These are phyloP conservation scores for Brassica incana DNA, from an alignment of 345 rosid species.

Conservation along the genomic window DNA sequence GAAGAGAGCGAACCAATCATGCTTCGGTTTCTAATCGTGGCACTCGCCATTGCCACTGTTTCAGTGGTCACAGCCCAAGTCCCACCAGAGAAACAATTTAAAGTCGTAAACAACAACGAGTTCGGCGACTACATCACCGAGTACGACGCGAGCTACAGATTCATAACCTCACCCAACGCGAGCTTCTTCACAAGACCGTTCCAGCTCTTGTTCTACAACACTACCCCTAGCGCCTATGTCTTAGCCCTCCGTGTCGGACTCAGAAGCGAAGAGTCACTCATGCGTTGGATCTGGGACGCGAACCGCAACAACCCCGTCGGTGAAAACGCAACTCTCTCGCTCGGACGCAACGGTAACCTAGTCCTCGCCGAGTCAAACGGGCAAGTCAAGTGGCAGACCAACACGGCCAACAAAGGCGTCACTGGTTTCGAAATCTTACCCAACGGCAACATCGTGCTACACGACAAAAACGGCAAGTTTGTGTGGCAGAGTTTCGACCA, in stretches of 20 bases:
- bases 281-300: conserved; percentile 75
- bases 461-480: conserved; percentile 48
- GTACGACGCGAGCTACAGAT: conserved; percentile 41
- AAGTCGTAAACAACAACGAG: conserved; percentile 34
- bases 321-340: conserved; percentile 53
- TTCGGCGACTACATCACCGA: conserved; percentile 36
- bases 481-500: conserved; percentile 63
- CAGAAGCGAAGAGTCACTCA: conserved; percentile 36
- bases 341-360: conserved; percentile 58
- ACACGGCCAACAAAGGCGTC: conserved; percentile 69
- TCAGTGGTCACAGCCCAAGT: conserved; percentile 34
- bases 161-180: conserved; percentile 26
- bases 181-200: conserved; percentile 37
- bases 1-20: conserved; percentile 8
- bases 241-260: conserved; percentile 51
- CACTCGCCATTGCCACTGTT: conserved; percentile 24
- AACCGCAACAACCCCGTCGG: conserved; percentile 58
- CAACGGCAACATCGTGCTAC: conserved; percentile 64
- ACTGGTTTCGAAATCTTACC: conserved; percentile 48
- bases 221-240: conserved; percentile 58
- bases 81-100: conserved; percentile 35
- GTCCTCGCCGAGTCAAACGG: conserved; percentile 61
- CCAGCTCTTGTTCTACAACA: conserved; percentile 55
- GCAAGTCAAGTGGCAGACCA: conserved; percentile 59
- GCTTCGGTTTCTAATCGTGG: neutral